Evolutionary conservation across 768 basidiomycete species (phyloP).

Genomic region (Mrakia gelida): DNA sequence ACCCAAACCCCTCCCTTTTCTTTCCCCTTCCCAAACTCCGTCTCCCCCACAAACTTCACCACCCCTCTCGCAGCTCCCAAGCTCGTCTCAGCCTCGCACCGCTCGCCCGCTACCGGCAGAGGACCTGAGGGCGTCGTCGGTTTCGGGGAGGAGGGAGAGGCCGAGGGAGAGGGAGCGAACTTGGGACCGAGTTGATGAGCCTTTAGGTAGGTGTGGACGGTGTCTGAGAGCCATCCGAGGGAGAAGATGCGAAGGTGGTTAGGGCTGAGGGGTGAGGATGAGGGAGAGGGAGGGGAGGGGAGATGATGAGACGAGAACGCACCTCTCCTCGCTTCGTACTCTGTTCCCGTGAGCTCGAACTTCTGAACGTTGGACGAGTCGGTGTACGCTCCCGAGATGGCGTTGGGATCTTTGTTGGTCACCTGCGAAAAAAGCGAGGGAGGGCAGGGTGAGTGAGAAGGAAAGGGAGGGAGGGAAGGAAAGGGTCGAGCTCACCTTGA

Average conservation of each 20-base stretch:
- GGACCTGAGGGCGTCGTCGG: slow-evolving; percentile 20
- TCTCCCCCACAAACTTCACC: slow-evolving; percentile 76
- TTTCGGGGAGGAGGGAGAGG: slow-evolving; percentile 37
- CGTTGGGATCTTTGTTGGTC: slow-evolving; percentile 70
- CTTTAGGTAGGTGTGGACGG: slow-evolving; percentile 84
- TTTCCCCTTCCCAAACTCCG: slow-evolving; percentile 61
- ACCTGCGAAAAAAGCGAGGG: slow-evolving; percentile 50
- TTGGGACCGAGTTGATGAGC: slow-evolving; percentile 73
- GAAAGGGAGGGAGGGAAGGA: neutral
- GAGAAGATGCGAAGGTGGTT: neutral
- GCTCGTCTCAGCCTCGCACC: slow-evolving; percentile 78
- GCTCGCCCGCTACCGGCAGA: slow-evolving; percentile 52
- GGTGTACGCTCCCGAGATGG: slow-evolving; percentile 69
- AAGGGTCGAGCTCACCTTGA: slow-evolving; percentile 59
- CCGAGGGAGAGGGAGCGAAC: slow-evolving; percentile 55
- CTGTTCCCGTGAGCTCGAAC: slow-evolving; percentile 77
- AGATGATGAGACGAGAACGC: slow-evolving; percentile 28
- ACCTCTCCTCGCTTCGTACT: slow-evolving; percentile 80
- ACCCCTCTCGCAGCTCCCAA: slow-evolving; percentile 69
- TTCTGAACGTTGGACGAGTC: slow-evolving; percentile 86
- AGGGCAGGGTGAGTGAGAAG: neutral
- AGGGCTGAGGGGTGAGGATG: neutral
- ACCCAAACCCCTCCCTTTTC: slow-evolving; percentile 59
- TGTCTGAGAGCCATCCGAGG: slow-evolving; percentile 54
- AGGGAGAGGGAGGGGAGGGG: neutral